Evolutionary conservation across 2,329 filamentous ascomycete species (phyloP).

Genomic region (Torrubiella hemipterigena): DNA sequence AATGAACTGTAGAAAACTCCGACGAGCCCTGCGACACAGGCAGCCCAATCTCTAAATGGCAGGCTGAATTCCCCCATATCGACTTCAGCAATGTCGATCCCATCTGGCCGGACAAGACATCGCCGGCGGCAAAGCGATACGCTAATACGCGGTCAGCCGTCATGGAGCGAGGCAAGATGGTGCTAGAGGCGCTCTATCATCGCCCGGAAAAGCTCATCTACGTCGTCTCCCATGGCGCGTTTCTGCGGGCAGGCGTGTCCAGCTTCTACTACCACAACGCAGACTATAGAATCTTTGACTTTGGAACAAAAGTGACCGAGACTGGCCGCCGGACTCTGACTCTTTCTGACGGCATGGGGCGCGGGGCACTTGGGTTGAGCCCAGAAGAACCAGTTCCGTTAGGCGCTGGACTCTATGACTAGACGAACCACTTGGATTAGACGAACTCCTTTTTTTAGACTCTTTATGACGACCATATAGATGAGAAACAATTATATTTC

Average conservation of each 20-base stretch:
- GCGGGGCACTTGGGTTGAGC: too few relatives aligned
- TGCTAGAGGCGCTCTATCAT: slow-evolving; percentile 34
- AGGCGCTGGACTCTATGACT: too few relatives aligned
- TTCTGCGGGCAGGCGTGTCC: slow-evolving; percentile 44
- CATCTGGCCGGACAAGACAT: slow-evolving; percentile 51
- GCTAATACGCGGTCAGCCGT: slow-evolving; percentile 40
- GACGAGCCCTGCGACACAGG: slow-evolving; percentile 51
- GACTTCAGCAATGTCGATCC: slow-evolving; percentile 47
- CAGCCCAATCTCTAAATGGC: slow-evolving; percentile 29
- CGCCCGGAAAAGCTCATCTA: slow-evolving; percentile 50
- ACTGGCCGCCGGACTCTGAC: neutral
- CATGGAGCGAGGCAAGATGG: slow-evolving; percentile 38
- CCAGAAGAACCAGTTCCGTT: too few relatives aligned
- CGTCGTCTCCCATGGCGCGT: slow-evolving; percentile 54
- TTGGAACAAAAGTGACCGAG: slow-evolving; percentile 17
- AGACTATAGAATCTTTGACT: slow-evolving; percentile 53
- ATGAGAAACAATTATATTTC: too few relatives aligned
- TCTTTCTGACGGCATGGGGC: too few relatives aligned
- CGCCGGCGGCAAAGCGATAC: slow-evolving; percentile 31
- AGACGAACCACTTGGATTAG: too few relatives aligned
- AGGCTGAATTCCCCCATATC: slow-evolving; percentile 38
- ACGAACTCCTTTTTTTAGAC: too few relatives aligned
- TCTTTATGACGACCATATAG: too few relatives aligned
- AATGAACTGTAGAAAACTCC: slow-evolving; percentile 32
- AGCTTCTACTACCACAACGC: slow-evolving; percentile 47